phyloP scores from a whole-genome alignment of 2,329 filamentous ascomycete genomes.

The Penicillium sp. region DNA sequence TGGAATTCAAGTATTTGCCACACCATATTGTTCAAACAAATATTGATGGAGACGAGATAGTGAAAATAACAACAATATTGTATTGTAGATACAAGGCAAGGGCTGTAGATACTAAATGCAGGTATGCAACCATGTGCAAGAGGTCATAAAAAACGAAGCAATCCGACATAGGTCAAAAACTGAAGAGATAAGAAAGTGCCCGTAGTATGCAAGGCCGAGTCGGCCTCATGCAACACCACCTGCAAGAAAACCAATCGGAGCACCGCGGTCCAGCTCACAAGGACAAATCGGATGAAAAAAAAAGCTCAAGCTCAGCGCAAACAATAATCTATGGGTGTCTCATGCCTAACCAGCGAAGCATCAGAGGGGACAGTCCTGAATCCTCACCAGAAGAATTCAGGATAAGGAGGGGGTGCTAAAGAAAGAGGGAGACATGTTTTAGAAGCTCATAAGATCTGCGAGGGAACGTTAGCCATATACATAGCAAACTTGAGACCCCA shows the following conservation, averaged over 20 bases:
- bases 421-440: background rate
- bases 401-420: background rate
- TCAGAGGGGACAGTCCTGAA: background rate
- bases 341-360: constrained; percentile 5
- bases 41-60: no score
- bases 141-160: background rate
- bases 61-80: background rate
- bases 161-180: background rate
- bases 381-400: background rate
- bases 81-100: background rate
- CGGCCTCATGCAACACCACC: background rate
- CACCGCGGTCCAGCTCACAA: background rate
- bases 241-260: background rate
- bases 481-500: background rate
- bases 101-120: background rate
- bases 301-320: background rate
- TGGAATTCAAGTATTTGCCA: no score
- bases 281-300: background rate
- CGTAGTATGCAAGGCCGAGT: background rate
- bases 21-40: no score
- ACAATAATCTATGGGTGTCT: background rate
- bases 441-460: constrained; percentile 12
- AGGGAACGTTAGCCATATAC: background rate
- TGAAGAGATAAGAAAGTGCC: background rate
- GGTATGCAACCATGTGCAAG: background rate